Evolutionary conservation across 2,329 filamentous ascomycete genomes (phyloP).

Genomic region (Orbilia quercus): DNA sequence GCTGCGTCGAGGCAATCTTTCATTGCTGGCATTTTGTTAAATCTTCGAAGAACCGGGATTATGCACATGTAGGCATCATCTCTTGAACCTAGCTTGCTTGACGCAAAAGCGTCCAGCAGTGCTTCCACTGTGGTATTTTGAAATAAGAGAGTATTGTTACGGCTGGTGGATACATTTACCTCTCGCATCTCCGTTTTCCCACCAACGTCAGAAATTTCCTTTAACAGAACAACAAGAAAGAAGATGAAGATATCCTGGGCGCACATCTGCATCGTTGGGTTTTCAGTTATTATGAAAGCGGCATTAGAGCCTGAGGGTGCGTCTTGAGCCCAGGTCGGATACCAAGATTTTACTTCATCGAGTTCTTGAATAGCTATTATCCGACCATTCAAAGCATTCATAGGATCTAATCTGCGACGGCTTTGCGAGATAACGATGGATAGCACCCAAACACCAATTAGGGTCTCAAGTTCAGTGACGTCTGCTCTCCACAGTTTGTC

Average conservation of each 20-base stretch:
- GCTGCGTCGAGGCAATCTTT: background rate
- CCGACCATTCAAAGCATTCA: constrained; percentile 9
- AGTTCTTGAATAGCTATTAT: constrained; percentile 19
- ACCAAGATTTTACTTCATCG: constrained; percentile 13
- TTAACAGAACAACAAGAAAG: background rate
- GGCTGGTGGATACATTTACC: background rate
- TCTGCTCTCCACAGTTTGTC: constrained; percentile 9
- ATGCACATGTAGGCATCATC: constrained; percentile 19
- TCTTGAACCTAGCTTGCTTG: constrained; percentile 3
- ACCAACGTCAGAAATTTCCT: background rate
- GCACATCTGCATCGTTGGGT: constrained; percentile 5
- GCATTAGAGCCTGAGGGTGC: too few relatives aligned
- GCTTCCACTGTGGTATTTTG: constrained; percentile 4
- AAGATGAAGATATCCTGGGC: constrained; percentile 8
- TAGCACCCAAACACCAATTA: constrained; percentile 25
- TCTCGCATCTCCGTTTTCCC: background rate
- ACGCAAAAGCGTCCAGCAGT: background rate
- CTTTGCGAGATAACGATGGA: constrained; percentile 14
- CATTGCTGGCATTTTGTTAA: background rate
- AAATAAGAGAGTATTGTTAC: background rate
- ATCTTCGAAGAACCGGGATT: background rate
- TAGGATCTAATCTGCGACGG: constrained; percentile 1
- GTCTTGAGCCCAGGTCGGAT: constrained; percentile 14
- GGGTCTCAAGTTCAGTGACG: constrained; percentile 18
- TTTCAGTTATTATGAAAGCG: background rate